Evolutionary conservation across 345 rosid species (phyloP), one percentile per base, ranked within the genome.

Genomic region (Geranium rotundifolium): DNA sequence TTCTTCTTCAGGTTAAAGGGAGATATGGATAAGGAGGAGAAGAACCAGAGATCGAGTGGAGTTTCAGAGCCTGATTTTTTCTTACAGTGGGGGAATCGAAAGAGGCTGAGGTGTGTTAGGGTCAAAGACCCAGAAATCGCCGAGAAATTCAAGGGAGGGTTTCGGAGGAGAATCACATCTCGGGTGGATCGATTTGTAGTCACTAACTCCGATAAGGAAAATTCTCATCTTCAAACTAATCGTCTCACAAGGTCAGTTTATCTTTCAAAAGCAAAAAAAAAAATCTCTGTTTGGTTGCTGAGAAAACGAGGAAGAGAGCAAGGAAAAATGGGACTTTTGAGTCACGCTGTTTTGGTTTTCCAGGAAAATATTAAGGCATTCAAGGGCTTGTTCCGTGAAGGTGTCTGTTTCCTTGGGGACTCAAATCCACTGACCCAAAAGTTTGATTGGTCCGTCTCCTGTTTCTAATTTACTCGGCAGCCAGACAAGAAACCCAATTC

Each of bases 41-140:
- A 64, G 67, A 76, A 29, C 67, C 81, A 71, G 71, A 73, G 75
- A 71, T 58, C 71, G 17, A 72, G 70, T 63, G 79, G 68, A 74
- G 71, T 78, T 17, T 60, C 79, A 56, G 85, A 76, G 73, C 79
- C 84, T 7, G 84, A 85, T 15, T 65, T 85, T 58, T 70, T 81
- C 49, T 69, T 85, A 68, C 87, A 79, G 87, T 85, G 91, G 91
- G 91, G 91, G 20, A 82, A 79, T 66, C 76, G 80, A 66, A 85
- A 85, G 91, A 72, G 88, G 68, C 79, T 85, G 41, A 77, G 91
- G 81, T 85, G 91, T 69, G 88, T 85, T 7, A 79, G 91, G 76
- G 87, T 81, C 65, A 85, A 82, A 72, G 84, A 77, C 54, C 85
- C 87, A 55, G 77, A 75, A 66, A 66, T 78, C 65, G 70, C 87